Base-by-base conservation (phyloP, 2,329 filamentous ascomycete genomes). In the Colletotrichum shisoi region DNA sequence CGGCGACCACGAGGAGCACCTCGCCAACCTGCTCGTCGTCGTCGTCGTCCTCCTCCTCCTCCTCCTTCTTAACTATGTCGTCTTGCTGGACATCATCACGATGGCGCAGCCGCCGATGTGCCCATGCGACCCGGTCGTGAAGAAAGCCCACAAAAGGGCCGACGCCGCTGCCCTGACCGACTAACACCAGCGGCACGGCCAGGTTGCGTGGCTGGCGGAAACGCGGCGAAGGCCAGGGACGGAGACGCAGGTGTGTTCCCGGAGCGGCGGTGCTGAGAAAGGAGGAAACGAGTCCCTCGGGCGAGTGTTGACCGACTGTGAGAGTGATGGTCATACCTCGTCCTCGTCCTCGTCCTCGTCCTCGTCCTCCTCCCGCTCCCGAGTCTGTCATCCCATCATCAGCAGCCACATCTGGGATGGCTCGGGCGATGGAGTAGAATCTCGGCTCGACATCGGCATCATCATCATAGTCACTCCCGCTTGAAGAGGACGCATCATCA, bases 381-480 rank as follows among this genome's bases (percentile, higher is more conserved):
- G 24, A 53, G 3, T 45, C 40, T 53, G 44, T 49, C 6, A 11
- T 27, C 4, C 42, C 44, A 19, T 61, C 42, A 19, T 24, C 49
- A 19, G 54, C 42, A 15, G n/a, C 5, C 15, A 15, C 34, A 6
- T 57, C 51, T 31, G 31, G 34, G 6, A 54, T 24, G 24, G 42
- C 61, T n/a, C 54, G 61, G n/a, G 64, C 64, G 48, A 67, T 59
- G 6, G 64, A 67, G 19, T 67, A 67, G 61, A 67, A 67, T 31
- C 64, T 64, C 42, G 64, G 64, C 34, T 64, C 54, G 9, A 24
- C 24, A 13, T 67, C 64, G 39, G 64, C 61, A 24, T 59, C 54
- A 6, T 24, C 24, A 11, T 67, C 64, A 39, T 59, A 19, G 9
- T 44, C 53, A 15, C 40, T 24, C 31, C 49, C n/a, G 13, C 6